Percentiles rank a stretch among this genome's conserved stretches.
Conservation (phyloP, 2,329 filamentous ascomycete genomes). For the Claviceps humidiphila region DNA sequence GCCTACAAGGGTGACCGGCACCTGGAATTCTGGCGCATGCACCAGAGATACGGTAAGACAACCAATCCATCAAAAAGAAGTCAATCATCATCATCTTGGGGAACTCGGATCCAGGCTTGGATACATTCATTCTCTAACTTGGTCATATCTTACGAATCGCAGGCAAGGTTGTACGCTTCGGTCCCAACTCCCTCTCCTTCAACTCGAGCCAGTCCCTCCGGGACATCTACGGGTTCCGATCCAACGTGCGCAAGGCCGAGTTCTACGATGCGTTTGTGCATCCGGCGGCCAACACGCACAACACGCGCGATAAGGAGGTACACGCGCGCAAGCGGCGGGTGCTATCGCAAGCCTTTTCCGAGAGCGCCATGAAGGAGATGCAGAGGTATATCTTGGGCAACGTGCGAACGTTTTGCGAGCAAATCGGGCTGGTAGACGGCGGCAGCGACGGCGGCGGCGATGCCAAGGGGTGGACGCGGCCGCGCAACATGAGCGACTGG, state of each 20-base stretch:
- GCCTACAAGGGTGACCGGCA: constrained; percentile 64
- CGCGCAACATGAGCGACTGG: constrained; percentile 51
- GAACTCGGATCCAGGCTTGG: too few species aligned
- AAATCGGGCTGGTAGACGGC: constrained; percentile 29
- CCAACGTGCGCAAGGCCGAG: constrained; percentile 53
- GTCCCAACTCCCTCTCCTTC: constrained; percentile 65
- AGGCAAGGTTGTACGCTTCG: constrained; percentile 61
- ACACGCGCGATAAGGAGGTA: constrained; percentile 51
- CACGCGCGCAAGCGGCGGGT: constrained; percentile 61
- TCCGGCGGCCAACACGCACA: constrained; percentile 60
- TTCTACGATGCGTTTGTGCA: constrained; percentile 65
- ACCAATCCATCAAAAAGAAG: too few species aligned
- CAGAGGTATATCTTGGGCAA: constrained; percentile 54
- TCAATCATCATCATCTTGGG: too few species aligned
- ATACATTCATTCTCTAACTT: too few species aligned
- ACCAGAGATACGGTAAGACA: constrained; percentile 52
- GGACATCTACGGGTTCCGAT: constrained; percentile 50
- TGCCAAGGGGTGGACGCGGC: constrained; percentile 41
- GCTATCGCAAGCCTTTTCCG: constrained; percentile 58
- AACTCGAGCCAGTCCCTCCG: constrained; percentile 58
- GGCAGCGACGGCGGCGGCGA: constrained; percentile 28
- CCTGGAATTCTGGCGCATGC: constrained; percentile 56
- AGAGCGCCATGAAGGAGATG: constrained; percentile 52
- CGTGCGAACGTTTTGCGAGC: constrained; percentile 51
- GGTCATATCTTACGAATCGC: background rate